Evolutionary conservation across 192 early-diverging fungal species (phyloP).

Genomic region (Gryganskiella cystojenkinii): DNA sequence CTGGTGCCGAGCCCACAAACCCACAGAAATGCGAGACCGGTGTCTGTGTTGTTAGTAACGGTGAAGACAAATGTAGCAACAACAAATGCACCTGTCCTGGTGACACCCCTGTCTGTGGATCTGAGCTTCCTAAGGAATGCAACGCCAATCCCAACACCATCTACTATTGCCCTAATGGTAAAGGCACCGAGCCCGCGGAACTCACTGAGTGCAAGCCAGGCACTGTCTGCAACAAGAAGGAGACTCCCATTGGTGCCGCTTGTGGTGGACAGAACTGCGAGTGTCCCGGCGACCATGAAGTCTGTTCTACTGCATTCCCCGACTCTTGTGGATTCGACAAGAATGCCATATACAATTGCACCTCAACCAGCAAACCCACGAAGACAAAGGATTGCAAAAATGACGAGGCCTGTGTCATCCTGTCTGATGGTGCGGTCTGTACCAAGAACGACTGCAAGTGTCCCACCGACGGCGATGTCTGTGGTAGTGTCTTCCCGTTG

Average conservation of each 20-base stretch:
- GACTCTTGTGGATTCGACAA: background rate
- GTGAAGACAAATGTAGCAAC: constrained; percentile 2
- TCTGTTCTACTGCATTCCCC: constrained; percentile 1
- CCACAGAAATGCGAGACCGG: background rate
- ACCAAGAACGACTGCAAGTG: background rate
- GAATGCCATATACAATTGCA: constrained; percentile 12
- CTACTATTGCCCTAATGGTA: constrained; percentile 6
- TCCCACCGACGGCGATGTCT: background rate
- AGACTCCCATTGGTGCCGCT: background rate
- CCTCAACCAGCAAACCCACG: background rate
- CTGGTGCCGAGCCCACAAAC: background rate
- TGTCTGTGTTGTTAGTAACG: constrained; percentile 2
- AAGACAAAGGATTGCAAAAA: background rate
- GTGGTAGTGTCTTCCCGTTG: background rate
- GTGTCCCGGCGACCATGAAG: background rate
- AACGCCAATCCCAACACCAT: constrained; percentile 18
- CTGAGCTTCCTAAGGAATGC: constrained; percentile 4
- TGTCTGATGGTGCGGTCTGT: background rate
- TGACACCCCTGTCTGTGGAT: background rate
- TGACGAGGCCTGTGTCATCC: background rate
- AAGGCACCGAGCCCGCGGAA: constrained; percentile 6
- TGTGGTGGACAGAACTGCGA: constrained; percentile 7
- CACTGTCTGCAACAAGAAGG: background rate
- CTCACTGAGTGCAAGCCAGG: constrained; percentile 6
- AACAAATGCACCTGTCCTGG: constrained; percentile 1